Evolutionary conservation across 108 stramenopile species (phyloP).

Genomic region (Stephanodiscus minutulus): DNA sequence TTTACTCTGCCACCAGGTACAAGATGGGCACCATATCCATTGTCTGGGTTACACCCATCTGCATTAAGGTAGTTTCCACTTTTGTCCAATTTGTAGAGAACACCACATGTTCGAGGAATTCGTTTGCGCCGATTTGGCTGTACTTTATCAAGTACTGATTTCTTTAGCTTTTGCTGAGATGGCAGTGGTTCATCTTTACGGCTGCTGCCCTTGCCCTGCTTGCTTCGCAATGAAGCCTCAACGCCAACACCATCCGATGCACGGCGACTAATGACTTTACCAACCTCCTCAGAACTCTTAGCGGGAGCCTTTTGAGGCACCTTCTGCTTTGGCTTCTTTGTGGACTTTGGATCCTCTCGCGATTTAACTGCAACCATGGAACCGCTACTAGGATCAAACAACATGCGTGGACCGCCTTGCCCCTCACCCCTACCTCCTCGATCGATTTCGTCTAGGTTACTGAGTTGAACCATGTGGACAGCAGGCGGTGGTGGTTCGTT

Average conservation of each 20-base stretch:
- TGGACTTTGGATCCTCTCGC: conserved; percentile 29
- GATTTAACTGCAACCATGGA: conserved; percentile 76
- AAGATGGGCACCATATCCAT: conserved; percentile 82
- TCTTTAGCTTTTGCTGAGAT: conserved; percentile 6
- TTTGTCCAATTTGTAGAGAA: conserved; percentile 70
- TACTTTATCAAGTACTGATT: neutral
- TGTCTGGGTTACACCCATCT: conserved; percentile 82
- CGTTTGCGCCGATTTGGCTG: conserved; percentile 24
- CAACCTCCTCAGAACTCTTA: conserved; percentile 31
- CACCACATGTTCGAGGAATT: conserved; percentile 81
- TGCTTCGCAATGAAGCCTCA: conserved; percentile 6
- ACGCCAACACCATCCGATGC: conserved; percentile 15
- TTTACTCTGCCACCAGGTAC: conserved; percentile 80
- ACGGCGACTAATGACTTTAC: conserved; percentile 19
- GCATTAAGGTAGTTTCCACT: conserved; percentile 66
- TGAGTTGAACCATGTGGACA: conserved; percentile 65
- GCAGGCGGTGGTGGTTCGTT: conserved; percentile 30
- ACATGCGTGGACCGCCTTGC: conserved; percentile 66
- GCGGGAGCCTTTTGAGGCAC: conserved; percentile 11
- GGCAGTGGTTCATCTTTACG: conserved; percentile 11
- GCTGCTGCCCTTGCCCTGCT: conserved; percentile 21
- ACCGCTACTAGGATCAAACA: conserved; percentile 89
- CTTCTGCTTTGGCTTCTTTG: conserved; percentile 22
- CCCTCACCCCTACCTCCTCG: conserved; percentile 58
- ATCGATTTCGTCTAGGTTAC: conserved; percentile 74